A percentile compares a stretch with the other conserved stretches of the same genome.
Evolutionary conservation across 345 rosid genomes (phyloP).

Genomic region (Xanthoceras sorbifolium): DNA sequence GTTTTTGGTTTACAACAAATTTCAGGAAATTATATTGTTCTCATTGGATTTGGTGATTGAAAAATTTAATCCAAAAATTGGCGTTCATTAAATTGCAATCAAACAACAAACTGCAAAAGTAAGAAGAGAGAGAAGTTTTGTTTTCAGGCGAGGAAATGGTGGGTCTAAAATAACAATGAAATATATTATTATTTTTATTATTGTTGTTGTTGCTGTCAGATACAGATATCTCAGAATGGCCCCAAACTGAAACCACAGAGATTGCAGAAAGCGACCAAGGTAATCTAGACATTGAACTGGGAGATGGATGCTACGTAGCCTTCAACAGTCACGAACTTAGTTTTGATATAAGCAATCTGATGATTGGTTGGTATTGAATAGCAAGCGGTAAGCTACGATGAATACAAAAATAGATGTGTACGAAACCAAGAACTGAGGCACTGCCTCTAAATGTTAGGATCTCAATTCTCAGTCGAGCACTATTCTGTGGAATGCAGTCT

Average conservation of each 20-base stretch:
- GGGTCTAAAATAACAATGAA: background rate
- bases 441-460: constrained; percentile 6
- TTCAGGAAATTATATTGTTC: too few relatives aligned
- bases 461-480: background rate
- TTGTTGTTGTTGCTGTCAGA: too few relatives aligned
- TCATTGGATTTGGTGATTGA: too few relatives aligned
- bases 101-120: background rate
- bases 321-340: background rate
- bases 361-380: background rate
- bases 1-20: too few relatives aligned
- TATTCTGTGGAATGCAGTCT: background rate
- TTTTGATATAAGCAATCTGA: background rate
- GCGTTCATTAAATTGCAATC: background rate
- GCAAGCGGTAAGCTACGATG: constrained; percentile 7
- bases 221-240: too few relatives aligned
- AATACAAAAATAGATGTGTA: constrained; percentile 15
- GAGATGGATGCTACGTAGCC: background rate
- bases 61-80: too few relatives aligned
- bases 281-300: background rate
- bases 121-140: background rate
- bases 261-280: background rate
- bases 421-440: constrained; percentile 6
- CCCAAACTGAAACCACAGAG: background rate
- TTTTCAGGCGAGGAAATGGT: too few relatives aligned
- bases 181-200: too few relatives aligned